Evolutionary conservation across 2,329 filamentous ascomycete species (phyloP).

Genomic region (Colletotrichum cordylinicola): DNA sequence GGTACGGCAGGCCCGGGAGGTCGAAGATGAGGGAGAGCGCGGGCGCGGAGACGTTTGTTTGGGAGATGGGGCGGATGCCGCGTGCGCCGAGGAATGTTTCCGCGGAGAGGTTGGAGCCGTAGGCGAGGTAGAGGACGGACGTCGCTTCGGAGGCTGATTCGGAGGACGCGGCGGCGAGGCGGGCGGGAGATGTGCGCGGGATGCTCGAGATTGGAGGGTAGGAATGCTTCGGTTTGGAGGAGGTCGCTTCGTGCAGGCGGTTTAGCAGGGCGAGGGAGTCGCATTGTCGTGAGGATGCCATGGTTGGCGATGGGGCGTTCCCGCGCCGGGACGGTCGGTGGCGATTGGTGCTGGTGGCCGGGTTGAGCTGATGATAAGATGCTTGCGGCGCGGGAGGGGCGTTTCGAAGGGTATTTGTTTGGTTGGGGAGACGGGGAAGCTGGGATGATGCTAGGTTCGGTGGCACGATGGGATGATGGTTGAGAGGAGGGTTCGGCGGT

Average conservation of each 20-base stretch:
- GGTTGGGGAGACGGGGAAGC: background rate
- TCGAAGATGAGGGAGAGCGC: slow-evolving; percentile 82
- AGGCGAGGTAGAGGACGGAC: slow-evolving; percentile 78
- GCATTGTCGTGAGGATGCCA: background rate
- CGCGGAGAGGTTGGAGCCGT: slow-evolving; percentile 86
- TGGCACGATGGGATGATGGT: background rate
- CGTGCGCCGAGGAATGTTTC: slow-evolving; percentile 81
- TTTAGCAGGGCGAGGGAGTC: background rate
- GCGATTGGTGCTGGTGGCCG: background rate
- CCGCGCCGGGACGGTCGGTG: background rate
- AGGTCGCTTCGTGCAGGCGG: background rate
- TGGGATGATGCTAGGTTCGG: background rate
- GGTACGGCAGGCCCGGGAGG: slow-evolving; percentile 83
- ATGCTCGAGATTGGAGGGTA: slow-evolving; percentile 37
- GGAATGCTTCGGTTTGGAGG: background rate
- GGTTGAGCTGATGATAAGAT: background rate
- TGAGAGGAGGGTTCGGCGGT: background rate
- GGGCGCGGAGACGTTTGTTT: slow-evolving; percentile 83
- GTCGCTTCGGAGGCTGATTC: slow-evolving; percentile 42
- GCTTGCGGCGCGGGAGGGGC: background rate
- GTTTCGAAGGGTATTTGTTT: background rate
- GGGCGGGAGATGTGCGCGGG: slow-evolving; percentile 39
- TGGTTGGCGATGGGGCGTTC: background rate
- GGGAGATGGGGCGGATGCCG: slow-evolving; percentile 81
- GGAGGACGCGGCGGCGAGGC: slow-evolving; percentile 37